Conservation (phyloP, 1,284 basidiomycete species). For the Trichosporon ovoides region DNA sequence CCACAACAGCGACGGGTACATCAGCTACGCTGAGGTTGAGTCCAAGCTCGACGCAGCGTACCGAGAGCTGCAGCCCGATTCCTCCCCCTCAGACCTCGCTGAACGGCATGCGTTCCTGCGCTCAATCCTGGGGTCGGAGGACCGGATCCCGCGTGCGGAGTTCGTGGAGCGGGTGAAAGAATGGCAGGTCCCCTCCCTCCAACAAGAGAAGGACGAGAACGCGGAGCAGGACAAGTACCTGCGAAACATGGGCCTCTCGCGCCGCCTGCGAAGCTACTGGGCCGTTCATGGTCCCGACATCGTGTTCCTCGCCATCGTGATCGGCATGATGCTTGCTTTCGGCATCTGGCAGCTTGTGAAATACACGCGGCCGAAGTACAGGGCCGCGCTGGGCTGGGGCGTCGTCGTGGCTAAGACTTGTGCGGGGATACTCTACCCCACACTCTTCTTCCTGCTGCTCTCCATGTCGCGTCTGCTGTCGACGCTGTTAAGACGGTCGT, state of each 20-base stretch:
- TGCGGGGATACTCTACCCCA: slow-evolving; percentile 29
- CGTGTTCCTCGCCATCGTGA: slow-evolving; percentile 25
- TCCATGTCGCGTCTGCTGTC: slow-evolving; percentile 31
- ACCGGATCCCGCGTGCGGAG: slow-evolving; percentile 19
- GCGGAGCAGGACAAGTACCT: slow-evolving; percentile 26
- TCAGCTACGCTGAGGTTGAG: slow-evolving; percentile 27
- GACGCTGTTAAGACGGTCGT: slow-evolving; percentile 26
- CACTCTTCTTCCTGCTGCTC: slow-evolving; percentile 31
- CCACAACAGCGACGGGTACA: slow-evolving; percentile 26
- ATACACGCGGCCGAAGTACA: slow-evolving; percentile 23
- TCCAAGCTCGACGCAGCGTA: slow-evolving; percentile 25
- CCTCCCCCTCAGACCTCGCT: background rate
- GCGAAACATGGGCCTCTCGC: slow-evolving; percentile 6
- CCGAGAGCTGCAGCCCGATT: slow-evolving; percentile 22
- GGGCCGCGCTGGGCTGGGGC: slow-evolving; percentile 31
- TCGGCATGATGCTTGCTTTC: slow-evolving; percentile 24
- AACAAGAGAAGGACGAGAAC: slow-evolving; percentile 25
- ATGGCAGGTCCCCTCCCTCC: slow-evolving; percentile 29
- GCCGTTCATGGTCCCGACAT: slow-evolving; percentile 27
- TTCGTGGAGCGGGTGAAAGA: slow-evolving; percentile 19
- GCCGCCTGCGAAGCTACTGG: slow-evolving; percentile 26
- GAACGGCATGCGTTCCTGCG: slow-evolving; percentile 27
- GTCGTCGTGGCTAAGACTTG: slow-evolving; percentile 32
- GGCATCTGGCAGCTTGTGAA: slow-evolving; percentile 32
- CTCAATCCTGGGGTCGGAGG: slow-evolving; percentile 20